Evolutionary conservation across 2,329 filamentous ascomycete species (phyloP), one percentile per base, ranked within the genome.

Genomic region (Spiromastix sp.): DNA sequence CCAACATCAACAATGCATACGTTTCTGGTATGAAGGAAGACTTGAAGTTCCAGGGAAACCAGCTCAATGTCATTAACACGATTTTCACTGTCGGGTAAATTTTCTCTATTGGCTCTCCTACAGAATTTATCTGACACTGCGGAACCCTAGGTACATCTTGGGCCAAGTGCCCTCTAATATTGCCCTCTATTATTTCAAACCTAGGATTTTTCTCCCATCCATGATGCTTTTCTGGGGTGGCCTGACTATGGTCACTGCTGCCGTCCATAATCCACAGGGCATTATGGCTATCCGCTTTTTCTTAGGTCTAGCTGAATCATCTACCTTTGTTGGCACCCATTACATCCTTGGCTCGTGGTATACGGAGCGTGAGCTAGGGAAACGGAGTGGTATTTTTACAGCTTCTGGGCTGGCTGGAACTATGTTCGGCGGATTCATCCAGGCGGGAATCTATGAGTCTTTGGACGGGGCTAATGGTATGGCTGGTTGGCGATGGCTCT

Each of bases 331-430:
- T 2, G 57, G 57, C 1, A 57, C 51, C 3, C 56, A 60, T 24
- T 60, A 56, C 32, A 55, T 64, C 7, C 45, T 65, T 0, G 55
- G 58, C 2, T 60, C 57, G 4, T 67, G 61, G 63, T 67, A 66
- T 34, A 64, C 57, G 0, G 55, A 60, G 34, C 48, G 45, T 16
- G 58, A 61, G 41, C 47, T 61, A n/a, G 57, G 54, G 1, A 60
- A 60, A 30, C 50, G 58, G 15, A 54, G 47, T 12, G 55, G 50
- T 2, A 54, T 60, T 13, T 61, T 61, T 42, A 55, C 50, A 1
- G 49, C 50, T 0, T 52, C 53, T 1, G 54, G 55, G 4, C 43
- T 57, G 10, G 54, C 54, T 0, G 57, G 55, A 3, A 52, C 50
- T 1, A 58, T 60, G 56, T 55, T 60, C 32, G 49, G 49, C 12